phyloP scores from a whole-genome alignment of 495 filamentous ascomycete species.

The Penicillium tannophilum region DNA sequence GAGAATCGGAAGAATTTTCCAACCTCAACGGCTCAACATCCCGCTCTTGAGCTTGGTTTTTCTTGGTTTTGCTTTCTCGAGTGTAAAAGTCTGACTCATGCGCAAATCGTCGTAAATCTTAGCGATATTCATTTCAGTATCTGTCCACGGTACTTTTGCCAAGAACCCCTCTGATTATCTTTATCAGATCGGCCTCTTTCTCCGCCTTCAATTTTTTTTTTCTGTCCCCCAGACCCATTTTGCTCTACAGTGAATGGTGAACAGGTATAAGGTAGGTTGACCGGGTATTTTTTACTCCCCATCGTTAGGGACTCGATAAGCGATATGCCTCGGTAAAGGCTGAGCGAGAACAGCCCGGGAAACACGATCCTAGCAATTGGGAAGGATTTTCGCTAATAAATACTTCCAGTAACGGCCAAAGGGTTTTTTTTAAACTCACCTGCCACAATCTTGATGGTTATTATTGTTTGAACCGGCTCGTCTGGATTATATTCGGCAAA shows the following conservation, averaged over 20 bases:
- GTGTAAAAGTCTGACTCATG: too few relatives aligned
- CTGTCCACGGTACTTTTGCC: not conserved
- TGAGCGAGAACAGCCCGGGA: not conserved
- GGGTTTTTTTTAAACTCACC: too few relatives aligned
- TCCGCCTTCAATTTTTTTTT: not conserved
- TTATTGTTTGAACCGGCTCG: not conserved
- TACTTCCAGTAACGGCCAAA: not conserved
- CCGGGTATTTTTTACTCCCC: not conserved
- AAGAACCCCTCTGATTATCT: constrained; percentile 9
- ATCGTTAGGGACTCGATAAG: not conserved
- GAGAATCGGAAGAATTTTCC: constrained; percentile 24
- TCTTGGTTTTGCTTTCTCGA: not conserved
- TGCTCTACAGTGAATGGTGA: not conserved
- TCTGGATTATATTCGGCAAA: not conserved
- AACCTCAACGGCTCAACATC: constrained; percentile 13
- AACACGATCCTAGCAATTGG: not conserved
- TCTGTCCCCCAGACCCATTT: not conserved
- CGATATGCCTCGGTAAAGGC: not conserved
- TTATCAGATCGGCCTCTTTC: not conserved
- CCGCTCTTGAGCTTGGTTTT: not conserved
- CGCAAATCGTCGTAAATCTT: too few relatives aligned
- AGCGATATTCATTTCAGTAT: too few relatives aligned
- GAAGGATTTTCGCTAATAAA: not conserved
- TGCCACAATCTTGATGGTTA: not conserved
- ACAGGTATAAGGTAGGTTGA: not conserved